Evolutionary conservation across 2,329 filamentous ascomycete genomes (phyloP), one percentile per base, ranked within the genome.

Genomic region (Emmonsia crescens): DNA sequence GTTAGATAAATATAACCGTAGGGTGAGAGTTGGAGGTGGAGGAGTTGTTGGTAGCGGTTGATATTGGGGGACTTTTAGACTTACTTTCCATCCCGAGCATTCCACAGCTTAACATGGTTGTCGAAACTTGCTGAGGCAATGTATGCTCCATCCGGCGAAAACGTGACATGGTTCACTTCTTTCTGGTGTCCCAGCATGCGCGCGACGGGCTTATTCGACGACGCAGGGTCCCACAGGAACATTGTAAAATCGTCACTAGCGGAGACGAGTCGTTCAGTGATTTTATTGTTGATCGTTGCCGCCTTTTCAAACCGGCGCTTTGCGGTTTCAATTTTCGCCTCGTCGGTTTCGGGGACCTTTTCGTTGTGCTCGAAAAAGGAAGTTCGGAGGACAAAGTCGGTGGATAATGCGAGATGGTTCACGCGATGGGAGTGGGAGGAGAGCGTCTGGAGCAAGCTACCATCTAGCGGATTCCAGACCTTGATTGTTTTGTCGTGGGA

Each of bases 231-330:
- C 93, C 93, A 99, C 8, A 99, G 82, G 72, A 91, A 96, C 83
- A 99, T 93, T 5, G 92, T 96, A 74, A 92, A 96, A 74, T 99
- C 94, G 71, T 97, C 94, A 66, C 88, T 93, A 2, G 93, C 94
- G 9, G 91, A 95, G 2, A 96, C 89, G 3, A 97, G 77, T 33
- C 89, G 84, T 77, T 99, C 94, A 0, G 89, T 85, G 27, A 96
- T 80, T 70, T 87, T 85, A 31, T 89, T 89, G 65, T 87, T 84
- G 33, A 91, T 81, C 1, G 82, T 89, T 5, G 91, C 90, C 1
- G 91, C 91, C 72, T 91, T 90, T 68, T 94, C 86, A 71, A 96
- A 97, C 31, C 91, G 84, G 67, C 88, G 83, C 73, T 86, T 88
- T 0, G 94, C 92, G 72, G 90, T 90, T 6, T 80, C 79, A 19